Evolutionary conservation across 768 basidiomycete species (phyloP).

Genomic region (Calocybe cyanea): DNA sequence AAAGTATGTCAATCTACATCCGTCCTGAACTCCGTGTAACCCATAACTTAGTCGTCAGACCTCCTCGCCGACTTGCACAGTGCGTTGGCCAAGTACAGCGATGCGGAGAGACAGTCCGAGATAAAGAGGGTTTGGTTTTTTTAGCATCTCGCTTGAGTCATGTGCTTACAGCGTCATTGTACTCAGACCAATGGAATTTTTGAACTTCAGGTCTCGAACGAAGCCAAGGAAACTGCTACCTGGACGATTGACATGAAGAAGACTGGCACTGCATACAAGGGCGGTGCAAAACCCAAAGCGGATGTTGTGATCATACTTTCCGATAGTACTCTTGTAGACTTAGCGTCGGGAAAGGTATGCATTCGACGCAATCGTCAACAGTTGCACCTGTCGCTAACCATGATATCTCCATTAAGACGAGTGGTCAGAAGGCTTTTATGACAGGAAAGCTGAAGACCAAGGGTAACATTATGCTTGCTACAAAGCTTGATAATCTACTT

Average conservation of each 20-base stretch:
- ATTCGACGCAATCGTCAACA: neutral
- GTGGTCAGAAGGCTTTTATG: conserved; percentile 96
- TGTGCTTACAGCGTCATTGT: no score
- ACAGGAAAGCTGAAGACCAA: conserved; percentile 89
- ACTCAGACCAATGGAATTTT: conserved; percentile 82
- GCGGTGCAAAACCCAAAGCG: conserved; percentile 65
- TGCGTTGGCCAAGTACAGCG: conserved; percentile 50
- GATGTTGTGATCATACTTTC: conserved; percentile 80
- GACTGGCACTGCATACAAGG: conserved; percentile 72
- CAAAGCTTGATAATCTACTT: conserved; percentile 81
- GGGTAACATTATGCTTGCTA: conserved; percentile 92
- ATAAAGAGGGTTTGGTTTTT: conserved; percentile 64
- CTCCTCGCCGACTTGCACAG: conserved; percentile 51
- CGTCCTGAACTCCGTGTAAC: neutral
- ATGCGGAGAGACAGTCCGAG: conserved; percentile 60
- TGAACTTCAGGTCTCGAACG: conserved; percentile 77
- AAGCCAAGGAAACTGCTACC: conserved; percentile 59
- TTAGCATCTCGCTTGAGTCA: neutral
- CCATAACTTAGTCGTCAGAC: conserved; percentile 60
- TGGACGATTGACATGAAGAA: conserved; percentile 97
- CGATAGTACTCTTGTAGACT: conserved; percentile 69
- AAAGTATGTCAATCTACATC: conserved; percentile 38
- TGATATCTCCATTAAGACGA: conserved; percentile 45
- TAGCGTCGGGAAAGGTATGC: conserved; percentile 69
- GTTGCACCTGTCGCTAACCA: neutral